Evolutionary conservation across 805 yeast genomes (phyloP).

Genomic region (Candida glaebosa): DNA sequence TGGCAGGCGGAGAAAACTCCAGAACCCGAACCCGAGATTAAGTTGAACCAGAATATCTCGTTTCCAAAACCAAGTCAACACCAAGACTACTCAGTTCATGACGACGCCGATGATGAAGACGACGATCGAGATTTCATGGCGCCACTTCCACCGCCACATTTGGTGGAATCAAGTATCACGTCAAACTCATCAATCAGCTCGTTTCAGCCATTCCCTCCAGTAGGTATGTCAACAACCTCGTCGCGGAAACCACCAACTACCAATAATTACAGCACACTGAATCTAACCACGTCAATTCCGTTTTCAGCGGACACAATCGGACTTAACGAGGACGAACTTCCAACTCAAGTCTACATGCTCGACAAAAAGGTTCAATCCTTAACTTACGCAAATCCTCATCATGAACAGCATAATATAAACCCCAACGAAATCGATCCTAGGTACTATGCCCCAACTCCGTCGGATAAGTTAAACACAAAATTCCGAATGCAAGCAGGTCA

Average conservation of each 20-base stretch:
- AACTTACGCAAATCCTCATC: conserved; percentile 15
- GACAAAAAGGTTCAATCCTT: conserved; percentile 33
- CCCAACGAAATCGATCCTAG: conserved; percentile 32
- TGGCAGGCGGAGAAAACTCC: conserved; percentile 15
- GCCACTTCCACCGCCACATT: conserved; percentile 25
- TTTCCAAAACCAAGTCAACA: conserved; percentile 2
- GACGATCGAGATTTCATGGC: conserved; percentile 14
- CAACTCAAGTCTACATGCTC: conserved; percentile 34
- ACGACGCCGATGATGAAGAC: conserved; percentile 4
- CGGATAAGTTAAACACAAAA: conserved; percentile 31
- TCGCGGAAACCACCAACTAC: conserved; percentile 18
- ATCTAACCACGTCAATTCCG: conserved; percentile 26
- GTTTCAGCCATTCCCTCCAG: conserved; percentile 11
- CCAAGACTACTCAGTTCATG: not conserved
- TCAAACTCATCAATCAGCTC: conserved; percentile 4
- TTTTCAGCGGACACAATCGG: conserved; percentile 44
- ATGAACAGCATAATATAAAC: conserved; percentile 18
- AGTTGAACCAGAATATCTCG: conserved; percentile 4
- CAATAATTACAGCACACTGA: not conserved
- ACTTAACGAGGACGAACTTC: conserved; percentile 24
- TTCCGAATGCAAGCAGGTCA: conserved; percentile 21
- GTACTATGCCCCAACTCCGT: conserved; percentile 47
- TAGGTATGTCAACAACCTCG: conserved; percentile 20
- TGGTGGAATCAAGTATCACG: conserved; percentile 5
- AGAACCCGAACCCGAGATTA: not conserved